A percentile compares a stretch with the other conserved stretches of the same genome.
Conservation (phyloP, 2,329 filamentous ascomycete species). For the Scytalidium lignicola region DNA sequence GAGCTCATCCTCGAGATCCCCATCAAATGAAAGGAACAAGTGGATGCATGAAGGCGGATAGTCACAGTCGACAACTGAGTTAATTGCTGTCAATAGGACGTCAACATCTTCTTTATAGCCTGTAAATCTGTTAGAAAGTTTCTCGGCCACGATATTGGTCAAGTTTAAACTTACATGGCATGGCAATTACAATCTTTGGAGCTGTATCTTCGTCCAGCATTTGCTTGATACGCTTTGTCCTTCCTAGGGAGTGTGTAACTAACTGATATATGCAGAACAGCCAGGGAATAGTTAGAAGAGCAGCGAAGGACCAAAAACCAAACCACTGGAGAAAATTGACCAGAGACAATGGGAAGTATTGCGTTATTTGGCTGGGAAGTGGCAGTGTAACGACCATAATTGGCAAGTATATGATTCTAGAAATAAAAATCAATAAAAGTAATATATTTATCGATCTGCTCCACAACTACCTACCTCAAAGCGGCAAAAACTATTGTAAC, state of each 20-base stretch:
- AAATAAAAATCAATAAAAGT: constrained; percentile 1
- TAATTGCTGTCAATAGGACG: constrained; percentile 76
- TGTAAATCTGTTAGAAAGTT: not conserved
- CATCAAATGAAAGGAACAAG: constrained; percentile 93
- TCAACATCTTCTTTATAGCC: constrained; percentile 84
- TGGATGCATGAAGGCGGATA: constrained; percentile 91
- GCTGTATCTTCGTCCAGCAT: constrained; percentile 79
- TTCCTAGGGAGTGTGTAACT: constrained; percentile 79
- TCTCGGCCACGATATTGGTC: not conserved
- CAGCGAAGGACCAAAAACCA: constrained; percentile 88
- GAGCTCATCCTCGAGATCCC: constrained; percentile 80
- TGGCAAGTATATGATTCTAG: constrained; percentile 77
- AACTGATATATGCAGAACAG: constrained; percentile 89
- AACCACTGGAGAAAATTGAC: constrained; percentile 83
- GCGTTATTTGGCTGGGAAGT: constrained; percentile 65
- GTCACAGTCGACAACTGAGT: constrained; percentile 90
- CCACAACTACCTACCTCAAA: constrained; percentile 54
- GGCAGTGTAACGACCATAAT: constrained; percentile 93
- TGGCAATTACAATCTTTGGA: constrained; percentile 91
- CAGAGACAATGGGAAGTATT: constrained; percentile 65
- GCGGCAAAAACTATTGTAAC: constrained; percentile 70
- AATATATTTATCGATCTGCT: not conserved
- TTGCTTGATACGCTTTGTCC: constrained; percentile 75
- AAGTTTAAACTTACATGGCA: constrained; percentile 61
- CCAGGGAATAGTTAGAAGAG: constrained; percentile 83